phyloP scores from a whole-genome alignment of 2,329 filamentous ascomycete genomes.

The Ceratocystis lukuohia region DNA sequence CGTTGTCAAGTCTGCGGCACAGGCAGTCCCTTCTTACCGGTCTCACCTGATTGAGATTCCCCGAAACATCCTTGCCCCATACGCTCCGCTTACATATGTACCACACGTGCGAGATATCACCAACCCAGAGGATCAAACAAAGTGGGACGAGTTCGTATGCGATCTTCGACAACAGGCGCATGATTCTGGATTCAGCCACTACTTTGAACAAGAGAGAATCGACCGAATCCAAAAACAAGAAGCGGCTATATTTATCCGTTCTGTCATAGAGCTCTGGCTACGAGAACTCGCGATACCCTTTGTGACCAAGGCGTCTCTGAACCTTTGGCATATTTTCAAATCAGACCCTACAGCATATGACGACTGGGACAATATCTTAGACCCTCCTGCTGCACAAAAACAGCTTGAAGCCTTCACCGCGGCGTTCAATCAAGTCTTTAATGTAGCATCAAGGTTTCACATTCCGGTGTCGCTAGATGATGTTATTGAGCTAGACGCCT shows the following conservation, averaged over 20 bases:
- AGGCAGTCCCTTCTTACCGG: conserved; percentile 43
- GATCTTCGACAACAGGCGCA: conserved; percentile 16
- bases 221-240: conserved; percentile 16
- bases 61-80: conserved; percentile 46
- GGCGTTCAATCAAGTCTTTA: conserved; percentile 44
- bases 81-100: conserved; percentile 47
- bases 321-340: conserved; percentile 10
- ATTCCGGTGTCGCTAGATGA: conserved; percentile 37
- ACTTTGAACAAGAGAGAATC: conserved; percentile 17
- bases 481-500: conserved; percentile 31
- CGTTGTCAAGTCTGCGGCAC: conserved; percentile 37
- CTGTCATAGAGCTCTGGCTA: conserved; percentile 36
- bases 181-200: conserved; percentile 14
- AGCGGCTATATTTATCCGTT: conserved; percentile 11
- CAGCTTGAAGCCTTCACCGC: conserved; percentile 32
- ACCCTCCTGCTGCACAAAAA: background rate
- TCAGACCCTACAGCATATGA: background rate
- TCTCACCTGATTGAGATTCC: conserved; percentile 48
- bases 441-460: conserved; percentile 24
- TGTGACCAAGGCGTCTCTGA: conserved; percentile 8
- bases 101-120: conserved; percentile 46
- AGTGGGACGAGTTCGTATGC: conserved; percentile 11
- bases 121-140: conserved; percentile 33
- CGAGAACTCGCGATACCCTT: conserved; percentile 35
- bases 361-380: conserved; percentile 11